These are phyloP conservation scores for Albatrellus sp. DNA, from an alignment of 1,284 basidiomycete genomes.

Conservation along the genomic window DNA sequence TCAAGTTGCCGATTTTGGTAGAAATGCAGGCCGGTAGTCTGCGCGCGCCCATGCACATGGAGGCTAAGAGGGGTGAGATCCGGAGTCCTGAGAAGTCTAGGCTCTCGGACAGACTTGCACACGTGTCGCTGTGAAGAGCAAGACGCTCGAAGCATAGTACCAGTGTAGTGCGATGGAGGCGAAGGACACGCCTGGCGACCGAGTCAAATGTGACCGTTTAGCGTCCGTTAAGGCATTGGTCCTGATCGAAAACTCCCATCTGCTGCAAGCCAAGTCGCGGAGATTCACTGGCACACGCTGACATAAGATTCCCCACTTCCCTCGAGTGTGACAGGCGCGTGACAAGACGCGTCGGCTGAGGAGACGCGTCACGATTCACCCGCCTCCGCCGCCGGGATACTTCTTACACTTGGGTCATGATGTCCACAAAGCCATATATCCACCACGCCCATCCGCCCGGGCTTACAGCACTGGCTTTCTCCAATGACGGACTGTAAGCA, in stretches of 20 bases:
- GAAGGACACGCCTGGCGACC: neutral
- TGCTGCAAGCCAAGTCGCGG: neutral
- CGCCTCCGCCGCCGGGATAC: neutral
- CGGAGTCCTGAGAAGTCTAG: neutral
- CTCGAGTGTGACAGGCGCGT: slow-evolving; percentile 5
- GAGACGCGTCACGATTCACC: neutral
- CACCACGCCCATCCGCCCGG: neutral
- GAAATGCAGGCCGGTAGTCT: slow-evolving; percentile 37
- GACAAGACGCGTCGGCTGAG: slow-evolving; percentile 1
- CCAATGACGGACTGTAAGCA: slow-evolving; percentile 15
- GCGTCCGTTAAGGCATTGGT: too few species aligned
- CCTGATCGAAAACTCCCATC: neutral
- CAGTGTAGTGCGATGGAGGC: neutral
- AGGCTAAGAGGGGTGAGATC: neutral
- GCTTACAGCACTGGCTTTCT: slow-evolving; percentile 8
- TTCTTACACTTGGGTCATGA: neutral
- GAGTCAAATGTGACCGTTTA: neutral
- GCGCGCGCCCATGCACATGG: neutral
- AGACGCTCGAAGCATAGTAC: too few species aligned
- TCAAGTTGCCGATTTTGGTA: slow-evolving; percentile 82
- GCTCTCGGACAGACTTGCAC: neutral
- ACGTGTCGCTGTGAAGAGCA: too few species aligned
- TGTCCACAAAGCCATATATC: neutral
- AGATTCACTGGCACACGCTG: neutral
- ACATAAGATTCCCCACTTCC: too few species aligned